These are phyloP conservation scores for Ogataea philodendri DNA, from an alignment of 805 yeast genomes.

Conservation along the genomic window DNA sequence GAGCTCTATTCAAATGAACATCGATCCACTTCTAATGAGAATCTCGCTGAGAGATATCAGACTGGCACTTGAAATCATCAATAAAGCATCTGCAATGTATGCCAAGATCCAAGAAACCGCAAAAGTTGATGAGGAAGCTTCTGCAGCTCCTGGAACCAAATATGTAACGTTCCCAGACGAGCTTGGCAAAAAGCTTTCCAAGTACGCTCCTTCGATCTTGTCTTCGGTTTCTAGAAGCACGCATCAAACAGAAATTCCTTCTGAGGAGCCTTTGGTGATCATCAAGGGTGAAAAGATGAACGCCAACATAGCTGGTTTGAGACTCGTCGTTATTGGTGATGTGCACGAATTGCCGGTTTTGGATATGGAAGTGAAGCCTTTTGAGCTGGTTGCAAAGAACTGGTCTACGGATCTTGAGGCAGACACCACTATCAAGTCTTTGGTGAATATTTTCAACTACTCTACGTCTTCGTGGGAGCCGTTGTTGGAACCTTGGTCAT, in stretches of 20 bases:
- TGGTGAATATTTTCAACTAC: constrained; percentile 78
- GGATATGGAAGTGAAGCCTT: constrained; percentile 71
- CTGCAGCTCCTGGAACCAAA: constrained; percentile 12
- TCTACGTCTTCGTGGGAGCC: constrained; percentile 96
- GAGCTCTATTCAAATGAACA: constrained; percentile 63
- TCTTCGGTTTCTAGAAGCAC: constrained; percentile 46
- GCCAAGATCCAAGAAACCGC: constrained; percentile 20
- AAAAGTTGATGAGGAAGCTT: constrained; percentile 1
- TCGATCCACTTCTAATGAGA: constrained; percentile 79
- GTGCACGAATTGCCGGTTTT: constrained; percentile 86
- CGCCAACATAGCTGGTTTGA: constrained; percentile 68
- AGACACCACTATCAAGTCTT: constrained; percentile 60
- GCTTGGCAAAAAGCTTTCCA: constrained; percentile 56
- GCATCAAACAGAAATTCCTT: constrained; percentile 9
- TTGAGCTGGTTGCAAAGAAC: constrained; percentile 64
- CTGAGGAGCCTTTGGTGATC: constrained; percentile 38
- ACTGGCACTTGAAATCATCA: constrained; percentile 70
- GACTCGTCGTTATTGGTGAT: constrained; percentile 85
- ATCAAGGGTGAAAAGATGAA: constrained; percentile 67
- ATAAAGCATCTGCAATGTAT: constrained; percentile 63
- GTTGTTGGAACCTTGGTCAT: constrained; percentile 80
- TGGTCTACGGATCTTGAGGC: constrained; percentile 87
- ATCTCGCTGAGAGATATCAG: constrained; percentile 84
- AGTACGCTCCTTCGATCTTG: constrained; percentile 66
- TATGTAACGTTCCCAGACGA: constrained; percentile 56